Evolutionary conservation across 345 rosid species (phyloP), one percentile per base, ranked within the genome.

Genomic region (Arabis alpina): DNA sequence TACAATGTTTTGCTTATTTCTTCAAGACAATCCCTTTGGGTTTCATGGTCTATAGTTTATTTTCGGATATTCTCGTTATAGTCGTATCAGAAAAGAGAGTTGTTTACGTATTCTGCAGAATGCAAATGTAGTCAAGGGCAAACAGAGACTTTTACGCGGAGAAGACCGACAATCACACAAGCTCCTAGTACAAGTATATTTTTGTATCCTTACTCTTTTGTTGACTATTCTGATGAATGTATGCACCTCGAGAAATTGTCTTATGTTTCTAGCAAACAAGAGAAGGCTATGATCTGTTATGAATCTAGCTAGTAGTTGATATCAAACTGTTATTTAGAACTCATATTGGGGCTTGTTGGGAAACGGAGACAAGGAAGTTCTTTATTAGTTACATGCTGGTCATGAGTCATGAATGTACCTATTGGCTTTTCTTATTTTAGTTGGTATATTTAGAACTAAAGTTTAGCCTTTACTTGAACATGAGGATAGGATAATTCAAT

Each of bases 121-220:
- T 76, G 74, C 88, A 48, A 80, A 75, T 86, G 90, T 69, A 84
- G 85, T 15, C 80, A 82, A 19, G 95, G 92, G 66, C 93, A 90
- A 70, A 90, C 97, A 49, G 93, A 93, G 72, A 93, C 98, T 3
- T 39, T 93, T 57, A 80, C 88, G 0, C 82, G 80, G 5, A 74
- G 88, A 72, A 80, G 90, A 30, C 93, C 85, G 37, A 88, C 96
- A 42, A 86, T 90, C 61, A 88, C 92, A 52, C 82, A 82, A 81
- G 90, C 93, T 68, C 98, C 93, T 64, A 81, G 67, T 5, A 86
- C 76, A 76, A 82, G 98, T 88, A 90, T 52, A 27, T 53, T 25
- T 41, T 25, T 60, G 30, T 24, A 19, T 48, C 54, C 27, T 39
- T 73, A n/a, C 28, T 65, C 41, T 8, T 24, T 12, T 50, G 12